These are phyloP conservation scores for Malassezia obtusa DNA, from an alignment of 1,284 basidiomycete species.

Conservation along the genomic window DNA sequence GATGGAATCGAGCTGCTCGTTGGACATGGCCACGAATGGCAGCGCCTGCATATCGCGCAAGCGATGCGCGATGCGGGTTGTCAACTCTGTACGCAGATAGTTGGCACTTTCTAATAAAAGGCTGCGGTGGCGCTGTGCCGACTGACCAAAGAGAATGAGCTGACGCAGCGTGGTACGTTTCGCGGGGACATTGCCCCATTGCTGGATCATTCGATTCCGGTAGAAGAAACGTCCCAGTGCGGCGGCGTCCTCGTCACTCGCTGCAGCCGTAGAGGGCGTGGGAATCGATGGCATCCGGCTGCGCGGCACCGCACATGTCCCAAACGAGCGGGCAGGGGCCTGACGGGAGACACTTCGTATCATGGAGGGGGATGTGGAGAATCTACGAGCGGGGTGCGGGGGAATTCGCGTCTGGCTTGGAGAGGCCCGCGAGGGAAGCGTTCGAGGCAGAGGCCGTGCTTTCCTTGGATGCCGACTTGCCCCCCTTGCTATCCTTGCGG, in stretches of 20 bases:
- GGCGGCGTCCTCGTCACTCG: slow-evolving; percentile 11
- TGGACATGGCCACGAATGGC: slow-evolving; percentile 77
- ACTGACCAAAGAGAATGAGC: slow-evolving; percentile 55
- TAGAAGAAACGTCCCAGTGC: slow-evolving; percentile 59
- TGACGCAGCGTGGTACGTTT: slow-evolving; percentile 68
- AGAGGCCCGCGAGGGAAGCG: too few relatives aligned
- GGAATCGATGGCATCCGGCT: not conserved
- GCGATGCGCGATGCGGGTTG: slow-evolving; percentile 76
- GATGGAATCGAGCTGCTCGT: slow-evolving; percentile 70
- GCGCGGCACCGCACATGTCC: not conserved
- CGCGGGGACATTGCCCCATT: slow-evolving; percentile 66
- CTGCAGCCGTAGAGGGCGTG: slow-evolving; percentile 13
- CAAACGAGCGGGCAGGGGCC: not conserved
- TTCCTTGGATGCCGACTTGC: too few relatives aligned
- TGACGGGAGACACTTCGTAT: not conserved
- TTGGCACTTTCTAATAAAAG: slow-evolving; percentile 48
- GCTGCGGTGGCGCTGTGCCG: slow-evolving; percentile 26
- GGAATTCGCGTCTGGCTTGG: too few relatives aligned
- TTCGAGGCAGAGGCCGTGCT: too few relatives aligned
- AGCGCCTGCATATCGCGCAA: slow-evolving; percentile 74
- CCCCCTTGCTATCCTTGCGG: not conserved
- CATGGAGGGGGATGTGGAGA: not conserved
- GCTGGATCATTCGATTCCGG: slow-evolving; percentile 69
- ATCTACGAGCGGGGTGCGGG: too few relatives aligned
- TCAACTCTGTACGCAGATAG: slow-evolving; percentile 77